phyloP scores from a whole-genome alignment of 2,329 filamentous ascomycete genomes.

The Emergomyces pasteurianus region DNA sequence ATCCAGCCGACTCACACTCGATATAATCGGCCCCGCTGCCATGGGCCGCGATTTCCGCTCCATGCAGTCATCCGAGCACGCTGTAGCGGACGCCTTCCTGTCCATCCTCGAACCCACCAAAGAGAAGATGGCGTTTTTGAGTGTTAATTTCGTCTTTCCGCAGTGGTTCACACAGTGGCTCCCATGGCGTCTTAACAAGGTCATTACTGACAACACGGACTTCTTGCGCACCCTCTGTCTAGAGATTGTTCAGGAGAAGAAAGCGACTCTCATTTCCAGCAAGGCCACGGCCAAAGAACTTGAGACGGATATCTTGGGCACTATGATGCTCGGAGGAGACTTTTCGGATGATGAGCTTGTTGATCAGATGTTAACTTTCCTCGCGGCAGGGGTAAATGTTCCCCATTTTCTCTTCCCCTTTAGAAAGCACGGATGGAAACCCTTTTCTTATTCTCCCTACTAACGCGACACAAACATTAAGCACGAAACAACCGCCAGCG shows the following conservation, averaged over 20 bases:
- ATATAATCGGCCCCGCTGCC: slow-evolving; percentile 47
- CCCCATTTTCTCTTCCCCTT: neutral
- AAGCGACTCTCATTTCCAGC: slow-evolving; percentile 13
- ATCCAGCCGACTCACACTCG: slow-evolving; percentile 39
- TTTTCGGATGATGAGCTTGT: slow-evolving; percentile 30
- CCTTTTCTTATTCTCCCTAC: neutral
- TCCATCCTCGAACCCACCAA: slow-evolving; percentile 37
- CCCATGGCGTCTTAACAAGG: slow-evolving; percentile 27
- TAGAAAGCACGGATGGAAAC: too few relatives aligned
- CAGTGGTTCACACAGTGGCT: slow-evolving; percentile 39
- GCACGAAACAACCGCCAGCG: slow-evolving; percentile 45
- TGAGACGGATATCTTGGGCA: slow-evolving; percentile 27
- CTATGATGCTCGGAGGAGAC: slow-evolving; percentile 27
- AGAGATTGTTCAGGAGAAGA: slow-evolving; percentile 25
- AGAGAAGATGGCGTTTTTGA: slow-evolving; percentile 32
- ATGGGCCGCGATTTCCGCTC: slow-evolving; percentile 46
- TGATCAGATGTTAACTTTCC: slow-evolving; percentile 32
- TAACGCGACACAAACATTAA: slow-evolving; percentile 12
- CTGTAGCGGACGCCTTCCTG: slow-evolving; percentile 41
- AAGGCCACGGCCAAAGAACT: slow-evolving; percentile 28
- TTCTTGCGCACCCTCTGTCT: slow-evolving; percentile 23
- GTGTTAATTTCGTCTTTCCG: slow-evolving; percentile 37
- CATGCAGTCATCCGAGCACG: slow-evolving; percentile 39
- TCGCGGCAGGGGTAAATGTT: slow-evolving; percentile 26
- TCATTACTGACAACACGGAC: slow-evolving; percentile 20